Evolutionary conservation across 106 monocot genomes (phyloP), one percentile per base, ranked within the genome.

Genomic region (Platanthera guangdongensis): DNA sequence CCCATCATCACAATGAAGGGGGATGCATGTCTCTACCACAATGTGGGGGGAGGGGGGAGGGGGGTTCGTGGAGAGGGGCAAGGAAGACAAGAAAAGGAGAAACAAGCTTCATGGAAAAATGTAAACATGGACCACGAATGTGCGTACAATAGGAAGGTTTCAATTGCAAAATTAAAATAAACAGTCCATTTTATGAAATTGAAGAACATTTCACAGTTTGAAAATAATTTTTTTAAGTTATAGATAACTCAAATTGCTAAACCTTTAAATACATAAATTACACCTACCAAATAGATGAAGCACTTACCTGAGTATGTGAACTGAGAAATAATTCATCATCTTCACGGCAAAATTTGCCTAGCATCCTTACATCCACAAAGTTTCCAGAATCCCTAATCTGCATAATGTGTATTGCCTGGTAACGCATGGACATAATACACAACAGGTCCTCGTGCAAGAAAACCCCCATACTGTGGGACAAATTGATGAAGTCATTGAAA

Each of bases 291-390:
- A 72, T 54, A 39, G 4, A 55, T 12, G 55, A 80, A 50, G 13
- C 73, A 75, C 81, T 82, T 82, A 80, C 94, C 81, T 85, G 91
- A 74, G 78, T 59, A 87, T 94, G 91, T 14, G 92, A 99, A 68
- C 86, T 86, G 16, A 99, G 82, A 84, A 86, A 99, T 15, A 99
- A 78, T 73, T 99, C 88, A 78, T 99, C 97, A 85, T 99, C 97
- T 82, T 99, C 97, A 62, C 74, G 81, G 83, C 97, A 99, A 76
- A 89, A 99, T 8, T 79, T 7, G 16, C 97, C 97, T 82, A 99
- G 87, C 69, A 47, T 85, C 64, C 94, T 82, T 73, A 94, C 83
- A 80, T 89, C 85, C 51, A 94, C 94, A 86, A 99, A 86, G 81
- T 90, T 87, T 71, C 94, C 91, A 69, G 91, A 94, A 68, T 94